Percentiles rank a stretch among this genome's conserved stretches.
phyloP scores from a whole-genome alignment of 148 eudicot species.

The Arctostaphylos glauca region DNA sequence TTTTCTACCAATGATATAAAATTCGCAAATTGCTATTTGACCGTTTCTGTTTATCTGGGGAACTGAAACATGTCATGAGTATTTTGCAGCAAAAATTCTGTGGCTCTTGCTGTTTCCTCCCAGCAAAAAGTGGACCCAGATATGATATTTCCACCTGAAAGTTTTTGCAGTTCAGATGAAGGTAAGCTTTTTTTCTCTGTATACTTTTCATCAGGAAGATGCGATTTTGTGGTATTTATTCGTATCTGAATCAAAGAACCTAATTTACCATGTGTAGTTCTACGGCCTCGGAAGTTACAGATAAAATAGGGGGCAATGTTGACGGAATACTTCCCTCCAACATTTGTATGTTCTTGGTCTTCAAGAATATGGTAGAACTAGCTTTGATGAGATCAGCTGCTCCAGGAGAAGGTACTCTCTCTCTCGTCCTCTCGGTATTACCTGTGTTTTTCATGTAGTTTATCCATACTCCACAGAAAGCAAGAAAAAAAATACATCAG shows the following conservation, averaged over 20 bases:
- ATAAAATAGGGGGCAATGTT: slow-evolving; percentile 22
- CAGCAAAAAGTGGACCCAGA: slow-evolving; percentile 56
- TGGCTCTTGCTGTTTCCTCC: slow-evolving; percentile 51
- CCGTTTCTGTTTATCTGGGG: background rate
- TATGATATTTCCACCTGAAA: slow-evolving; percentile 57
- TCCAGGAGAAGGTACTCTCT: slow-evolving; percentile 14
- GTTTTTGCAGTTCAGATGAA: slow-evolving; percentile 78
- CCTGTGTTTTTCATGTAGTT: background rate
- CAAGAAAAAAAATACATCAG: slow-evolving; percentile 6
- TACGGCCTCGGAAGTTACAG: slow-evolving; percentile 53
- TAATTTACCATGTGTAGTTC: slow-evolving; percentile 43
- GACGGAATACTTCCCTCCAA: background rate
- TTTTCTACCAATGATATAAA: background rate
- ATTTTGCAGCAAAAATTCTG: slow-evolving; percentile 63
- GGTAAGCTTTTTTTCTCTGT: slow-evolving; percentile 33
- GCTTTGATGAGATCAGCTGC: slow-evolving; percentile 1
- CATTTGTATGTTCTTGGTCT: slow-evolving; percentile 13
- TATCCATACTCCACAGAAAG: background rate
- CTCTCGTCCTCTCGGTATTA: background rate
- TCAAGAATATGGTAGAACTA: slow-evolving; percentile 8
- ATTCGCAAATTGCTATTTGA: background rate
- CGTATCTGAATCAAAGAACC: slow-evolving; percentile 10
- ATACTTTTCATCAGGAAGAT: background rate
- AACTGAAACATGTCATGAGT: background rate
- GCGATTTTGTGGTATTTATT: background rate